These are phyloP conservation scores for Carpinus fangiana DNA, from an alignment of 306 rosid genomes.

Conservation along the genomic window DNA sequence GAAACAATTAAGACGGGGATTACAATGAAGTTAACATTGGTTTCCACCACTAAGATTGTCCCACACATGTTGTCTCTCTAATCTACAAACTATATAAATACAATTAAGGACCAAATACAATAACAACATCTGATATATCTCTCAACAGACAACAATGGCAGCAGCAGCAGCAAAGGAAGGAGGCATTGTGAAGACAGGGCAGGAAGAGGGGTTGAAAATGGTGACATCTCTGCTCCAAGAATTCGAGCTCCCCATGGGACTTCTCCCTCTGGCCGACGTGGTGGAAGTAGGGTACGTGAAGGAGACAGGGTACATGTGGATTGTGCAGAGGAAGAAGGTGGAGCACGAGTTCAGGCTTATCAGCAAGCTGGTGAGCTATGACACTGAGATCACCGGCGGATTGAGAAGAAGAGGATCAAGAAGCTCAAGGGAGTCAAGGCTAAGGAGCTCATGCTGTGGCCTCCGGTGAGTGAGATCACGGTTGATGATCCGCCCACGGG, in stretches of 20 bases:
- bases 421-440: slow-evolving; percentile 90
- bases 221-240: slow-evolving; percentile 61
- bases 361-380: slow-evolving; percentile 75
- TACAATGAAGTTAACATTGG: slow-evolving; percentile 39
- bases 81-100: slow-evolving; percentile 16
- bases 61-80: neutral
- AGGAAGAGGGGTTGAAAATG: slow-evolving; percentile 63
- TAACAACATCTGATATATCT: no score
- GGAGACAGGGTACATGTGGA: slow-evolving; percentile 79
- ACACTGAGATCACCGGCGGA: slow-evolving; percentile 59
- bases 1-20: slow-evolving; percentile 20
- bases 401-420: slow-evolving; percentile 64
- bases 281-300: slow-evolving; percentile 76
- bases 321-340: slow-evolving; percentile 74
- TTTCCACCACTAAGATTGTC: slow-evolving; percentile 41
- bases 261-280: slow-evolving; percentile 67
- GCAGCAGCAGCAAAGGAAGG: slow-evolving; percentile 79
- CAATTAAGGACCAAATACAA: neutral
- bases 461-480: slow-evolving; percentile 78
- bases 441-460: slow-evolving; percentile 91
- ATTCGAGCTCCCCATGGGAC: slow-evolving; percentile 71
- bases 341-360: slow-evolving; percentile 81
- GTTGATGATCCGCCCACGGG: slow-evolving; percentile 54
- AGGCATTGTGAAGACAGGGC: slow-evolving; percentile 66
- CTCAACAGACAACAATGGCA: neutral